Evolutionary conservation across 2,329 filamentous ascomycete genomes (phyloP).

Genomic region (Myriosclerotinia curreyana): DNA sequence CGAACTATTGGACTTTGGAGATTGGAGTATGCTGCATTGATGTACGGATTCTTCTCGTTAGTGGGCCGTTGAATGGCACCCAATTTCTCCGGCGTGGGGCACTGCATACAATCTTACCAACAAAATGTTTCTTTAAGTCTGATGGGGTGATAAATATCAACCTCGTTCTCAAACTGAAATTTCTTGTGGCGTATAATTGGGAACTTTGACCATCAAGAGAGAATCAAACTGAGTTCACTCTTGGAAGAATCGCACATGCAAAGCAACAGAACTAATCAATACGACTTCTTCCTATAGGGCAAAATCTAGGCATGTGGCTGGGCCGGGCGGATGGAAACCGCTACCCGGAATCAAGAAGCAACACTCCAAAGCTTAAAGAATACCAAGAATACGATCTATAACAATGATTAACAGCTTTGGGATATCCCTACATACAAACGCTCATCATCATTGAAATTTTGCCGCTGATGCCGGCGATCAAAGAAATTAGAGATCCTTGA

Average conservation of each 20-base stretch:
- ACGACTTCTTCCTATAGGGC: not conserved
- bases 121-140: not conserved
- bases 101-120: conserved; percentile 13
- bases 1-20: conserved; percentile 7
- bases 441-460: conserved; percentile 1
- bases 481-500: conserved; percentile 8
- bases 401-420: conserved; percentile 4
- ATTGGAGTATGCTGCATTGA: not conserved
- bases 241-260: not conserved
- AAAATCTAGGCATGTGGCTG: not conserved
- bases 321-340: not conserved
- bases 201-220: not conserved
- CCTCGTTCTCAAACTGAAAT: not conserved
- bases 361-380: not conserved
- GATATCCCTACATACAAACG: conserved; percentile 18
- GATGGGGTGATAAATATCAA: not conserved
- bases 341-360: not conserved
- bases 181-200: not conserved
- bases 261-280: not conserved
- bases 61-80: not conserved
- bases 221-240: not conserved
- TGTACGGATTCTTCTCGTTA: not conserved
- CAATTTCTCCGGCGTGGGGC: conserved; percentile 9
- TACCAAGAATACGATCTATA: conserved; percentile 6
- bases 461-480: not conserved